phyloP scores from a whole-genome alignment of 345 rosid species.

The Brassica incana region DNA sequence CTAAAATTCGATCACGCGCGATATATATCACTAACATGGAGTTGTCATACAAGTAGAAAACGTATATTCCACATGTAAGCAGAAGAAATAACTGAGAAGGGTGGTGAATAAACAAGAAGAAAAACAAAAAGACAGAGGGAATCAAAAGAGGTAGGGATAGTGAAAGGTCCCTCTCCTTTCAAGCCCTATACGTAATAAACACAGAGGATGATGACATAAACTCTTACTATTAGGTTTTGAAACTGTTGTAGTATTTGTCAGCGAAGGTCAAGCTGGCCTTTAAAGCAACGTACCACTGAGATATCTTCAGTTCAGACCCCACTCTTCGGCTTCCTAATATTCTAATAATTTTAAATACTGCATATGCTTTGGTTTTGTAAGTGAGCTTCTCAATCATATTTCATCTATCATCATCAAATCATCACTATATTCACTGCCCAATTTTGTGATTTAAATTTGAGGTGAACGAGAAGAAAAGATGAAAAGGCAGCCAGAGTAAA shows the following conservation, averaged over 20 bases:
- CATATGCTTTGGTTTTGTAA: conserved; percentile 3
- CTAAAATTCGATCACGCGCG: conserved; percentile 28
- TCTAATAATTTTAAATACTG: not conserved
- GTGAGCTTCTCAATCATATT: conserved; percentile 37
- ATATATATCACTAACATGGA: conserved; percentile 18
- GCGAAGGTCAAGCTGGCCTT: conserved; percentile 43
- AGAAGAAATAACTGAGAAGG: not conserved
- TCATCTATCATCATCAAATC: conserved; percentile 38
- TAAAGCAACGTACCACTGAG: conserved; percentile 44
- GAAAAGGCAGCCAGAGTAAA: not conserved
- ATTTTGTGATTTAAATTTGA: conserved; percentile 2
- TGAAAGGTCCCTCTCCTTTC: conserved; percentile 36
- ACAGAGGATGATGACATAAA: conserved; percentile 40
- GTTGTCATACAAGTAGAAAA: conserved; percentile 22
- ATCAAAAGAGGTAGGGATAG: conserved; percentile 26
- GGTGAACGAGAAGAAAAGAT: not conserved
- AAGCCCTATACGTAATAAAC: conserved; percentile 32
- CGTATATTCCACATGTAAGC: conserved; percentile 33
- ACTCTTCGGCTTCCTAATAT: not conserved
- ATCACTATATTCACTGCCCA: conserved; percentile 18
- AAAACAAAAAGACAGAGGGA: conserved; percentile 36
- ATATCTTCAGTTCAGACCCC: conserved; percentile 27
- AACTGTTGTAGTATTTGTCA: conserved; percentile 22
- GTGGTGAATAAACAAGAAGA: conserved; percentile 33
- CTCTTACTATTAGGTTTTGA: conserved; percentile 19